Conservation (phyloP, 257 asterid genomes). For the Thymus mandschuricus region DNA sequence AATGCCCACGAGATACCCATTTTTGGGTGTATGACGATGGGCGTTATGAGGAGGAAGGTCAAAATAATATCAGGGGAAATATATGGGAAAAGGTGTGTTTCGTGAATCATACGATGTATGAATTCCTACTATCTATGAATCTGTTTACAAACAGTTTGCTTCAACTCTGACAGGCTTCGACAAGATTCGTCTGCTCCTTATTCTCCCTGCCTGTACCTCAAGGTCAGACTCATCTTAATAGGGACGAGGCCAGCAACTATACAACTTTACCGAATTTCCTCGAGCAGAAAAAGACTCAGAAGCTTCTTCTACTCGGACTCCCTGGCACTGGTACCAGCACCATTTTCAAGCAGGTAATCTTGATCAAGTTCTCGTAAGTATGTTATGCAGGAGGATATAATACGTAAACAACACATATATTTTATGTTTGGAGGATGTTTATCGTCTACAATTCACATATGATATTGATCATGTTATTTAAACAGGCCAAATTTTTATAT, state of each 20-base stretch:
- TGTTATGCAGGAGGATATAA: not conserved
- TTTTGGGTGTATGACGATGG: conserved; percentile 99
- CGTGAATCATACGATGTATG: conserved; percentile 2
- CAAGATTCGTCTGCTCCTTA: conserved; percentile 83
- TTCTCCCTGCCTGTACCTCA: conserved; percentile 92
- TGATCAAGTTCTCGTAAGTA: not conserved
- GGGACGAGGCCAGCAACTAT: conserved; percentile 82
- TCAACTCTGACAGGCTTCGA: conserved; percentile 63
- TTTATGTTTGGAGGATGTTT: not conserved
- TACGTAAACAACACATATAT: not conserved
- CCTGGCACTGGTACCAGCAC: conserved; percentile 96
- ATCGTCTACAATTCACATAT: not conserved
- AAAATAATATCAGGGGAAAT: conserved; percentile 94
- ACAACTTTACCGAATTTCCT: conserved; percentile 66
- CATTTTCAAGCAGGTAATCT: conserved; percentile 85
- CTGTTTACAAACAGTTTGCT: conserved; percentile 23
- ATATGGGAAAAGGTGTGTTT: conserved; percentile 89
- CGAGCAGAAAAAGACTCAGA: conserved; percentile 81
- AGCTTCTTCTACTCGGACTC: conserved; percentile 85
- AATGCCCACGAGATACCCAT: conserved; percentile 98
- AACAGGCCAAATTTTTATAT: conserved; percentile 86
- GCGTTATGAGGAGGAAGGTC: conserved; percentile 98
- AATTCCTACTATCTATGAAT: conserved; percentile 12
- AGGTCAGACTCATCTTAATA: conserved; percentile 69
- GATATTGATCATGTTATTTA: not conserved